Percentiles rank a stretch among this genome's conserved stretches.
These are phyloP conservation scores for Luffa acutangula DNA, from an alignment of 306 rosid genomes.

Conservation along the genomic window DNA sequence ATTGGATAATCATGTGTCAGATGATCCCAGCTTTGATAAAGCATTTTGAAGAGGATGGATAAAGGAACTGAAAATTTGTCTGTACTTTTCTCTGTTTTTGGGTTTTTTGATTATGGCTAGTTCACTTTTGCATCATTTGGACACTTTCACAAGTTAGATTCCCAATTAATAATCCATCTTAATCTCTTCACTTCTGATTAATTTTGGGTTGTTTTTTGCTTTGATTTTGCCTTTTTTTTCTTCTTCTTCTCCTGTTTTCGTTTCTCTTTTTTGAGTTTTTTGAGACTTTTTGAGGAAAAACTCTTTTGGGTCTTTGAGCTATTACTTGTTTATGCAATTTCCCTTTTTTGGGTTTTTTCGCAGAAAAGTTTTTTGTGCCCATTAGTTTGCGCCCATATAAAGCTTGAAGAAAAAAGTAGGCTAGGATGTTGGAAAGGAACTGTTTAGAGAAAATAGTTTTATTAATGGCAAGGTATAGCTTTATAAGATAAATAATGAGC, in stretches of 20 bases:
- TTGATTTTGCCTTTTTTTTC: not conserved
- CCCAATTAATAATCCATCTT: slow-evolving; percentile 33
- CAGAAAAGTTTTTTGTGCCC: slow-evolving; percentile 29
- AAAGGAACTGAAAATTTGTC: not conserved
- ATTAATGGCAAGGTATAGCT: not conserved
- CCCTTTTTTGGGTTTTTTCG: slow-evolving; percentile 39
- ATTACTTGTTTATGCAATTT: slow-evolving; percentile 48
- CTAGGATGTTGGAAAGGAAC: not conserved
- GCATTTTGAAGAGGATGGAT: not conserved
- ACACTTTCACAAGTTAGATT: slow-evolving; percentile 24
- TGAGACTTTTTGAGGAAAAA: slow-evolving; percentile 27
- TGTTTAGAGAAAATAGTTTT: not conserved
- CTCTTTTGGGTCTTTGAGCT: slow-evolving; percentile 60
- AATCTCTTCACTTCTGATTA: slow-evolving; percentile 44
- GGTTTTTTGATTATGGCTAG: not conserved
- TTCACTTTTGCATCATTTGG: not conserved
- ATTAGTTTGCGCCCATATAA: slow-evolving; percentile 18
- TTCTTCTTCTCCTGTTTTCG: not conserved
- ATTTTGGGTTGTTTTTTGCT: slow-evolving; percentile 30
- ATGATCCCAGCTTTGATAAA: not conserved
- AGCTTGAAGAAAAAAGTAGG: slow-evolving; percentile 16
- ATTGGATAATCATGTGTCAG: not conserved
- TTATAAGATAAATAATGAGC: not conserved
- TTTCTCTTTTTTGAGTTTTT: slow-evolving; percentile 4
- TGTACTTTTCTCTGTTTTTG: not conserved